These are phyloP conservation scores for Teunomyces tritomae DNA, from an alignment of 805 yeast species.

Conservation along the genomic window DNA sequence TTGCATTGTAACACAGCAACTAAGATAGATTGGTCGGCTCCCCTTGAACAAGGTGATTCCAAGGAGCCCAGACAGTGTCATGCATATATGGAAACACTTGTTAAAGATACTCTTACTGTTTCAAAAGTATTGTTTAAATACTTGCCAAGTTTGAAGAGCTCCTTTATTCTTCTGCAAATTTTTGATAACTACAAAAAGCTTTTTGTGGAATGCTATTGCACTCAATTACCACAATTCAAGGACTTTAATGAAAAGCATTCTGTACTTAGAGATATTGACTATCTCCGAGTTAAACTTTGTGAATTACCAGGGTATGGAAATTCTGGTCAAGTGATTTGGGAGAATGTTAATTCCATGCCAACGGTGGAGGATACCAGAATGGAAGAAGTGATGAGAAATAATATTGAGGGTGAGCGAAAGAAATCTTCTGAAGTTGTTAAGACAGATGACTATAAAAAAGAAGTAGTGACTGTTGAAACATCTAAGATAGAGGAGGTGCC, in stretches of 20 bases:
- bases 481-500: neutral
- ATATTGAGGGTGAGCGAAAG: constrained; percentile 25
- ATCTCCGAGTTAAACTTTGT: constrained; percentile 58
- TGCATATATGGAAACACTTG: constrained; percentile 61
- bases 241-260: constrained; percentile 54
- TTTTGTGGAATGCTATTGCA: constrained; percentile 50
- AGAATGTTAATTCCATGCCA: constrained; percentile 50
- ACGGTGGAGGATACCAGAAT: constrained; percentile 49
- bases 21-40: constrained; percentile 50
- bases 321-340: constrained; percentile 62
- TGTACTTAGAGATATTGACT: constrained; percentile 59
- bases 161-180: constrained; percentile 45
- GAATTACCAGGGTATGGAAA: constrained; percentile 60
- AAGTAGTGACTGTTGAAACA: neutral
- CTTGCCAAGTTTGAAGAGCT: constrained; percentile 49
- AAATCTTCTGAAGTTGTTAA: neutral
- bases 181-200: constrained; percentile 58
- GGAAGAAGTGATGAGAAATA: constrained; percentile 46
- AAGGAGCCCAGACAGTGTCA: constrained; percentile 48
- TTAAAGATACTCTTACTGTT: constrained; percentile 65
- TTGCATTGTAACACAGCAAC: constrained; percentile 49
- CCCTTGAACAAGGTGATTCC: constrained; percentile 18
- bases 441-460: neutral
- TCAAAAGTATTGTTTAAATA: constrained; percentile 57
- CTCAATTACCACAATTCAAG: constrained; percentile 44